Evolutionary conservation across 1,284 basidiomycete species (phyloP), one percentile per base, ranked within the genome.

Genomic region (Gomphus bonarii): DNA sequence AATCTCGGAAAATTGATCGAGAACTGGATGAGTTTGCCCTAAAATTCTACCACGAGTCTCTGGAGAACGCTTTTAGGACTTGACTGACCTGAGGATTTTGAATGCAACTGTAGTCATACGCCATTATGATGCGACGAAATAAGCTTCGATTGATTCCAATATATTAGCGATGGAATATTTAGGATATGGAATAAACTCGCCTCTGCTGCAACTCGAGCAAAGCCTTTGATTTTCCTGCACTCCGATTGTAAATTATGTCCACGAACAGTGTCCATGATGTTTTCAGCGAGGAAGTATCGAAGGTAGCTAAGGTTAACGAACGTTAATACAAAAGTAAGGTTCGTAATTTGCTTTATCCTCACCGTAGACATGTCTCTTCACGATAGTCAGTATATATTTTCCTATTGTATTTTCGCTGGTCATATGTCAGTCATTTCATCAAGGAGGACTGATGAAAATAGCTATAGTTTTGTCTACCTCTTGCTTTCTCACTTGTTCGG

Each of bases 321-420:
- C 46, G 38, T 49, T 30, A 20, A 22, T 54, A 36, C 30, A 22
- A 3, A 38, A 42, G 30, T 33, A 35, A 49, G 48, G 25, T 52
- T 49, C 14, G 6, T 3, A 14, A n/a, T 44, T 22, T 18, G 11
- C 31, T n/a, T 58, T 42, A 44, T 49, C 63, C 67, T 52, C 58
- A 84, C 84, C 82, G 74, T 50, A 89, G 69, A 64, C 86, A 89
- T 0, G 75, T 67, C 64, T 88, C 87, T 67, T 88, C 84, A 63
- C 79, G 83, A 68, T 88, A 89, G 51, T 91, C 85, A 7, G 80
- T 70, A 63, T 89, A 90, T 33, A 91, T 69, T 65, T 84, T 88
- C 60, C 84, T 77, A 68, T 91, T 92, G 64, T 81, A 79, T 68
- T 78, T 84, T 28, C 88, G 76, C 85, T 89, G 61, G 31, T 18